Evolutionary conservation across 257 asterid species (phyloP).

Genomic region (Paraleonurus japonicus): DNA sequence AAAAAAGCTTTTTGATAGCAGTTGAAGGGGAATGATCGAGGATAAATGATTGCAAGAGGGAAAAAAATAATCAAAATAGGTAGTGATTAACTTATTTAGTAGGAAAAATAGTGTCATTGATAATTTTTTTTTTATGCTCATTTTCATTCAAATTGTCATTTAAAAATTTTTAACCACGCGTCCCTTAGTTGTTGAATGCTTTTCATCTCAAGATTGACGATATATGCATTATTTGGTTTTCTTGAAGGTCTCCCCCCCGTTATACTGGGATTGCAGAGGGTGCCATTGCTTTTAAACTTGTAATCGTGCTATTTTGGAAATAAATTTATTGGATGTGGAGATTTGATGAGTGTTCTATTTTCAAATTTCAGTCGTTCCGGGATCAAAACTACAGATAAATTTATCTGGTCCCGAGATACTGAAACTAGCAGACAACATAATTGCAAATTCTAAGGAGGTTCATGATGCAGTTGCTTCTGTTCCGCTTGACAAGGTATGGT

Average conservation of each 20-base stretch:
- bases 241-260: background rate
- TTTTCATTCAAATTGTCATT: too few species aligned
- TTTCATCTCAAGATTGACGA: constrained; percentile 2
- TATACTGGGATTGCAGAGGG: constrained; percentile 1
- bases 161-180: too few species aligned
- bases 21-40: too few species aligned
- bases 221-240: background rate
- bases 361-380: constrained; percentile 55
- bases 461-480: constrained; percentile 83
- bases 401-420: constrained; percentile 73
- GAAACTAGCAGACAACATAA: constrained; percentile 66
- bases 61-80: too few species aligned
- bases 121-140: too few species aligned
- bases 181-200: background rate
- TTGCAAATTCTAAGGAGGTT: constrained; percentile 70
- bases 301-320: background rate
- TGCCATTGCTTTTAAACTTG: constrained; percentile 2
- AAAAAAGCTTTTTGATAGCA: too few species aligned
- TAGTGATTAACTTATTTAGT: too few species aligned
- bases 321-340: background rate
- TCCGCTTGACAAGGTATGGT: constrained; percentile 75
- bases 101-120: too few species aligned
- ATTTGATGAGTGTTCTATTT: background rate
- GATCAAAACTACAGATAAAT: constrained; percentile 54
- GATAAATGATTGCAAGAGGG: too few species aligned